Conservation (phyloP, 2,329 filamentous ascomycete genomes). For the Drechslerella coelobrocha region DNA sequence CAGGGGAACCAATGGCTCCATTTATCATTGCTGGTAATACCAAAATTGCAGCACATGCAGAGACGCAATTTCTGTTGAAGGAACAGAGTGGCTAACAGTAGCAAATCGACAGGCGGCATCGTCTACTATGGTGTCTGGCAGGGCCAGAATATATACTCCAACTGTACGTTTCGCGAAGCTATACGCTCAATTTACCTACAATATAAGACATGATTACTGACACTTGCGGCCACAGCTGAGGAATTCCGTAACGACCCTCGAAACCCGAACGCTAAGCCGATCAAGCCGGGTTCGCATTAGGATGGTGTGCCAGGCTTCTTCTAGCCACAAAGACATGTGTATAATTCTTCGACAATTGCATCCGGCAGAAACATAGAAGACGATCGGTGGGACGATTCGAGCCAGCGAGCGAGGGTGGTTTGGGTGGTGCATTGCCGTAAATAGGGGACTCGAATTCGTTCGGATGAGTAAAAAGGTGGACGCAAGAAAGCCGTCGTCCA, state of each 20-base stretch:
- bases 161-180: too few species aligned
- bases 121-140: conserved; percentile 93
- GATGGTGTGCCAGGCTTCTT: conserved; percentile 24
- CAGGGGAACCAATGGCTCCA: conserved; percentile 88
- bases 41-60: conserved; percentile 3
- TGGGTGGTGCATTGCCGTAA: too few species aligned
- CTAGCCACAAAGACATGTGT: too few species aligned
- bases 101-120: conserved; percentile 69
- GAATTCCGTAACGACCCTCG: conserved; percentile 98
- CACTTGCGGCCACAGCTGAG: conserved; percentile 67
- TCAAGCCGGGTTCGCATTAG: conserved; percentile 40
- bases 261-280: conserved; percentile 68
- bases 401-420: too few species aligned
- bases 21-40: conserved; percentile 93
- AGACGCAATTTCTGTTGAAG: conserved; percentile 2
- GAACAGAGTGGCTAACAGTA: conserved; percentile 6
- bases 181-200: conserved; percentile 55
- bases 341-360: conserved; percentile 1
- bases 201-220: conserved; percentile 49
- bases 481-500: too few species aligned
- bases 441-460: too few species aligned
- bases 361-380: conserved; percentile 1
- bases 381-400: too few species aligned
- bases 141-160: conserved; percentile 76
- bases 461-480: too few species aligned